phyloP scores from a whole-genome alignment of 176 grass and related monocot species.

The Rhipidocladum racemiflorum region DNA sequence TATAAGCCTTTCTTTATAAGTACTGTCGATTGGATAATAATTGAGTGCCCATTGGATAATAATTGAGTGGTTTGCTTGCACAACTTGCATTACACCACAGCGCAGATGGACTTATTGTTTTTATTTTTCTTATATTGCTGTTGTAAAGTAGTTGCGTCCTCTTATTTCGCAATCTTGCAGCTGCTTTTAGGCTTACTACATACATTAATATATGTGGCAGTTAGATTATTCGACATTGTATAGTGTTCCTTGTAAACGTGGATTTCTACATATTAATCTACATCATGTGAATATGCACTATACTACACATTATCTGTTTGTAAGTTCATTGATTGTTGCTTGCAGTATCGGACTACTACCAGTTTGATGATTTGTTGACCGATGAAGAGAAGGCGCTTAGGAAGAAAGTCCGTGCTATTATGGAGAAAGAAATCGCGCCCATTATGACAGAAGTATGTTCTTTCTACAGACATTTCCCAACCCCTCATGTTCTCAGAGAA shows the following conservation, averaged over 20 bases:
- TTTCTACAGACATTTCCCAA: neutral
- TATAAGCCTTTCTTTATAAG: neutral
- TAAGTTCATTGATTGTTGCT: neutral
- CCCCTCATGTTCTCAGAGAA: neutral
- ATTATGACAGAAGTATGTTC: slow-evolving; percentile 79
- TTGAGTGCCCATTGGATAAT: too few species aligned
- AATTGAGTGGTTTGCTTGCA: neutral
- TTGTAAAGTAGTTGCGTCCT: neutral
- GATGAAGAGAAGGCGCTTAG: slow-evolving; percentile 58
- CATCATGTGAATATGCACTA: neutral
- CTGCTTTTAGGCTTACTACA: neutral
- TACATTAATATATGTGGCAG: neutral
- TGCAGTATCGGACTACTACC: slow-evolving; percentile 91
- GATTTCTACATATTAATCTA: neutral
- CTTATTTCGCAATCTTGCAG: neutral
- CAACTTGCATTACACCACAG: neutral
- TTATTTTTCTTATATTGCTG: neutral
- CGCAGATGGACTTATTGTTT: neutral
- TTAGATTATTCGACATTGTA: neutral
- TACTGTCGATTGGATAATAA: neutral
- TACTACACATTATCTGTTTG: neutral
- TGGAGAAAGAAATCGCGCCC: slow-evolving; percentile 81
- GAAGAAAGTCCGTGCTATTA: slow-evolving; percentile 57
- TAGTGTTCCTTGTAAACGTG: neutral
- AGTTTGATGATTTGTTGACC: slow-evolving; percentile 80